Percentiles rank a stretch among this genome's conserved stretches.
phyloP scores from a whole-genome alignment of 2,329 filamentous ascomycete genomes.

The Trichoderma brevicompactum region DNA sequence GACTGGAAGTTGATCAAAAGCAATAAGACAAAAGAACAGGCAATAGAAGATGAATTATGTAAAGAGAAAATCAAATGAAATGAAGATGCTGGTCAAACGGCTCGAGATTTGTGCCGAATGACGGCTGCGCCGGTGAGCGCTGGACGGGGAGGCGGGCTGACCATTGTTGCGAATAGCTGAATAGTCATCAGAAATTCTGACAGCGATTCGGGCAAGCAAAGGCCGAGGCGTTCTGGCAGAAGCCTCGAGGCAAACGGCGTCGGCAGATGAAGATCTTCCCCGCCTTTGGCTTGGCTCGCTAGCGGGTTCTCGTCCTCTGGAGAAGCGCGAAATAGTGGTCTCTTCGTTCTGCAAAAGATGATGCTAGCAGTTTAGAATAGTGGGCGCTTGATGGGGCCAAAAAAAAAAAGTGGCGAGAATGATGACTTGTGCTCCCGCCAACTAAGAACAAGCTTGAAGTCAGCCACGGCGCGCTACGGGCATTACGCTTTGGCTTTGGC shows the following conservation, averaged over 20 bases:
- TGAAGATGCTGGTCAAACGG: too few species aligned
- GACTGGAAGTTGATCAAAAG: too few species aligned
- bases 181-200: too few species aligned
- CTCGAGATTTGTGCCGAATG: not conserved
- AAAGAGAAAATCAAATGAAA: too few species aligned
- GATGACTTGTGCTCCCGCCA: too few species aligned
- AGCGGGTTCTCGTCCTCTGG: not conserved
- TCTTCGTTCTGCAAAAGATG: too few species aligned
- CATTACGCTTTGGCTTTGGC: too few species aligned
- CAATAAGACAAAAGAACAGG: too few species aligned
- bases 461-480: not conserved
- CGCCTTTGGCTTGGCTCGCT: not conserved
- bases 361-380: too few species aligned
- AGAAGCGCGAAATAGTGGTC: too few species aligned
- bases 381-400: too few species aligned
- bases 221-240: not conserved
- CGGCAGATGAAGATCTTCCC: slow-evolving; percentile 21
- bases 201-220: not conserved
- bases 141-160: not conserved
- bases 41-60: too few species aligned
- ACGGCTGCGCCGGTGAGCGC: not conserved
- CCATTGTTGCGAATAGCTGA: not conserved
- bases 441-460: not conserved
- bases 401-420: not conserved
- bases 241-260: not conserved